These are phyloP conservation scores for Syzygium grande DNA, from an alignment of 345 rosid genomes.

Conservation along the genomic window DNA sequence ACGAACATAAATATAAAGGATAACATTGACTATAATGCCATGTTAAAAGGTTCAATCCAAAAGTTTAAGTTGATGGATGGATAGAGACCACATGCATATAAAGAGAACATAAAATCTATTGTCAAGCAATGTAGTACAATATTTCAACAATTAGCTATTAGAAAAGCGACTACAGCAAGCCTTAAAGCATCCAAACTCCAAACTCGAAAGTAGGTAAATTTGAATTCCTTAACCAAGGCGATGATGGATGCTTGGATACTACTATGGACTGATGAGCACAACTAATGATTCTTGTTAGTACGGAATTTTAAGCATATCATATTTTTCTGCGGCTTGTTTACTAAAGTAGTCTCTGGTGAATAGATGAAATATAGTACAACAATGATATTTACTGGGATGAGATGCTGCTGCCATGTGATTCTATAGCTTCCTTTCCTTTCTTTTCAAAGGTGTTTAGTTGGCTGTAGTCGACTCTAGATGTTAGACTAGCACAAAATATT, in stretches of 20 bases:
- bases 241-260: neutral
- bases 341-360: too few species aligned
- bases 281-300: neutral
- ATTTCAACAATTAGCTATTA: neutral
- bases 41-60: neutral
- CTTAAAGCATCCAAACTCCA: neutral
- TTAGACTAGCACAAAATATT: neutral
- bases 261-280: neutral
- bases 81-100: fast-evolving
- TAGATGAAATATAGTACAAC: too few species aligned
- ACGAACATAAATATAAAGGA: fast-evolving
- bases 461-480: neutral
- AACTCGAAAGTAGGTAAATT: neutral
- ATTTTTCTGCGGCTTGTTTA: neutral
- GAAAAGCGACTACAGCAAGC: neutral
- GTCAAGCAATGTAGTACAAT: fast-evolving
- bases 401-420: neutral
- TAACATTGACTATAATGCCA: neutral
- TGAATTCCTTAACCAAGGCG: neutral
- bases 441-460: neutral
- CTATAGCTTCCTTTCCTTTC: neutral
- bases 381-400: too few species aligned
- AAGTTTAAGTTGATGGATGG: neutral
- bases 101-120: fast-evolving
- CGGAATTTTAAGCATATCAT: neutral